phyloP scores from a whole-genome alignment of 352 stramenopile genomes.

The Globisporangium camurandrum region DNA sequence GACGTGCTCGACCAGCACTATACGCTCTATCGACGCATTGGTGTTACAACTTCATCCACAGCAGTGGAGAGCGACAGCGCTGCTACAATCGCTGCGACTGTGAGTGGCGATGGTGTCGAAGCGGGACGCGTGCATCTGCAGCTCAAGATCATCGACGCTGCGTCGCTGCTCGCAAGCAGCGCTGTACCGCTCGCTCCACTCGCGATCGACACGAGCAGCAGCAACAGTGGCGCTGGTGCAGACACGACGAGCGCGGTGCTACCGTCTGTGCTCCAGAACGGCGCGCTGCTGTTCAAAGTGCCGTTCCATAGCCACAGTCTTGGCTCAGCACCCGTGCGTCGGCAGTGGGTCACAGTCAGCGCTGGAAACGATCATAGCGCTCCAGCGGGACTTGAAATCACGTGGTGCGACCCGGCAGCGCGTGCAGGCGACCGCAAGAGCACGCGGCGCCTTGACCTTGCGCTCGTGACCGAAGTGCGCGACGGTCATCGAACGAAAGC shows the following conservation, averaged over 20 bases:
- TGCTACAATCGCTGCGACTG: not conserved
- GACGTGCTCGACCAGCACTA: slow-evolving; percentile 63
- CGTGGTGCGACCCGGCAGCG: slow-evolving; percentile 60
- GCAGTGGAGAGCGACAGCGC: slow-evolving; percentile 3
- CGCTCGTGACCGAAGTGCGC: slow-evolving; percentile 44
- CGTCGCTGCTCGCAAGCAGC: slow-evolving; percentile 10
- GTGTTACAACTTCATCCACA: not conserved
- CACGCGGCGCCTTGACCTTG: slow-evolving; percentile 29
- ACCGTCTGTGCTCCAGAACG: slow-evolving; percentile 38
- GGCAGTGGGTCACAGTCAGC: slow-evolving; percentile 60
- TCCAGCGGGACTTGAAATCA: slow-evolving; percentile 31
- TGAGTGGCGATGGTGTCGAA: slow-evolving; percentile 6
- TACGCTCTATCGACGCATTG: slow-evolving; percentile 27
- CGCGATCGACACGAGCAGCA: not conserved
- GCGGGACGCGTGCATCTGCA: slow-evolving; percentile 58
- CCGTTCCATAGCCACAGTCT: slow-evolving; percentile 57
- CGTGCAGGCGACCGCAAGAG: slow-evolving; percentile 25
- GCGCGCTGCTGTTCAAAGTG: slow-evolving; percentile 71
- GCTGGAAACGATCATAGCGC: not conserved
- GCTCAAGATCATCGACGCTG: slow-evolving; percentile 48
- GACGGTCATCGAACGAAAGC: slow-evolving; percentile 50
- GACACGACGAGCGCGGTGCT: slow-evolving; percentile 12
- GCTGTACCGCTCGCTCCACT: slow-evolving; percentile 20
- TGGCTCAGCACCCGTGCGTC: slow-evolving; percentile 20
- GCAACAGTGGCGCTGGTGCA: not conserved